These are phyloP conservation scores for Russula ochroleuca DNA, from an alignment of 768 basidiomycete genomes.

Conservation along the genomic window DNA sequence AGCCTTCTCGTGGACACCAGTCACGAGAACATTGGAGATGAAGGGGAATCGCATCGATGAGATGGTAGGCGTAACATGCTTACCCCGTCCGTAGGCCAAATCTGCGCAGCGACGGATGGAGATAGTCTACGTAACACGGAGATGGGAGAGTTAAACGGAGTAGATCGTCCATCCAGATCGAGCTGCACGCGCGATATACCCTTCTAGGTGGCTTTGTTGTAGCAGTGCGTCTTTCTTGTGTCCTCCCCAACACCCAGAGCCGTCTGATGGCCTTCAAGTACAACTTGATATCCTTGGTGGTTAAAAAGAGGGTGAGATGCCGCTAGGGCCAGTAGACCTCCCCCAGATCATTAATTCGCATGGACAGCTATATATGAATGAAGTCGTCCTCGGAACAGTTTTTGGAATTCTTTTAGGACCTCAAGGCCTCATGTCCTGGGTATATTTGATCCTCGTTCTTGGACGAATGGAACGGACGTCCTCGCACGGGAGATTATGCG, in stretches of 20 bases:
- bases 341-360: background rate
- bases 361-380: constrained; percentile 75
- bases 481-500: constrained; percentile 88
- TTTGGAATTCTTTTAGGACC: constrained; percentile 68
- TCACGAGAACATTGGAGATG: no score
- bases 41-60: no score
- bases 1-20: no score
- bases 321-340: background rate
- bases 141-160: no score
- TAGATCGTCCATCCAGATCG: no score
- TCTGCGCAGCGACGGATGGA: no score
- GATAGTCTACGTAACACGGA: no score
- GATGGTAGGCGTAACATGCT: no score
- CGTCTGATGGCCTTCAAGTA: constrained; percentile 51
- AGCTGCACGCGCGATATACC: no score
- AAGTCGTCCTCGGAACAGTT: constrained; percentile 86
- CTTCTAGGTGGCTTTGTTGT: constrained; percentile 57
- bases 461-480: constrained; percentile 50
- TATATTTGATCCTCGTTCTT: constrained; percentile 72
- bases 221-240: constrained; percentile 36
- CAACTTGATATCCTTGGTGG: constrained; percentile 74
- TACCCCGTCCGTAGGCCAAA: no score
- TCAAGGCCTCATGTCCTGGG: constrained; percentile 66
- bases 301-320: constrained; percentile 67
- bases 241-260: background rate